Percentiles rank a stretch among this genome's conserved stretches.
phyloP scores from a whole-genome alignment of 768 basidiomycete species.

The Austroboletus eburneus region DNA sequence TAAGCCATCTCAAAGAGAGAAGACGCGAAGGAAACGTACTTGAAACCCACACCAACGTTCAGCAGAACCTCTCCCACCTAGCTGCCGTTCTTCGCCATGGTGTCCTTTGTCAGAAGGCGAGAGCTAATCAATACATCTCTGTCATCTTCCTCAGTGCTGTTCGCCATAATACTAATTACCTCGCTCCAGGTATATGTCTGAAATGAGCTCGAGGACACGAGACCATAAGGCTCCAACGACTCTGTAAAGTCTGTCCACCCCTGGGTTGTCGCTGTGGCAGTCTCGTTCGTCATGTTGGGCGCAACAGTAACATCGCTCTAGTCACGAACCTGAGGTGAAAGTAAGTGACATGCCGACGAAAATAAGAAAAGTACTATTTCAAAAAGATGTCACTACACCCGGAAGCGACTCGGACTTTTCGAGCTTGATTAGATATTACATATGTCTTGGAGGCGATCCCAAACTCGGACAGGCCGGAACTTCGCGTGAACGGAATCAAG shows the following conservation, averaged over 20 bases:
- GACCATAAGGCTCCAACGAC: constrained; percentile 4
- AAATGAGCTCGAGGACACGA: constrained; percentile 25
- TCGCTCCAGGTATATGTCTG: constrained; percentile 23
- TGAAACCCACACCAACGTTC: background rate
- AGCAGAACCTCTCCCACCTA: constrained; percentile 22
- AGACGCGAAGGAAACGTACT: constrained; percentile 3
- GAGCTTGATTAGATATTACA: too few species aligned
- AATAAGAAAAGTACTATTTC: too few species aligned
- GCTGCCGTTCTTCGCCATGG: constrained; percentile 17
- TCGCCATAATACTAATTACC: constrained; percentile 9
- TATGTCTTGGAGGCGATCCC: too few species aligned
- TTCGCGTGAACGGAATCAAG: too few species aligned
- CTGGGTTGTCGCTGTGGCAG: constrained; percentile 30
- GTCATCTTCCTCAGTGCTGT: constrained; percentile 17
- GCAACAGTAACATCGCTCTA: too few species aligned
- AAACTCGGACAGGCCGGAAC: too few species aligned
- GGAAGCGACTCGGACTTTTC: too few species aligned
- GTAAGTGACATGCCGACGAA: too few species aligned
- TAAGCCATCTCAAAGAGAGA: background rate
- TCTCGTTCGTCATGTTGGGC: constrained; percentile 34
- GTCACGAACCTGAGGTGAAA: too few species aligned
- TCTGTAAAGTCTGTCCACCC: constrained; percentile 29
- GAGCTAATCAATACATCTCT: constrained; percentile 27
- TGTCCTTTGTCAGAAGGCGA: constrained; percentile 29
- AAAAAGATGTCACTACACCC: too few species aligned